A percentile compares a stretch with the other conserved stretches of the same genome.
Evolutionary conservation across 768 basidiomycete species (phyloP).

Genomic region (Naganishia vishniacii): DNA sequence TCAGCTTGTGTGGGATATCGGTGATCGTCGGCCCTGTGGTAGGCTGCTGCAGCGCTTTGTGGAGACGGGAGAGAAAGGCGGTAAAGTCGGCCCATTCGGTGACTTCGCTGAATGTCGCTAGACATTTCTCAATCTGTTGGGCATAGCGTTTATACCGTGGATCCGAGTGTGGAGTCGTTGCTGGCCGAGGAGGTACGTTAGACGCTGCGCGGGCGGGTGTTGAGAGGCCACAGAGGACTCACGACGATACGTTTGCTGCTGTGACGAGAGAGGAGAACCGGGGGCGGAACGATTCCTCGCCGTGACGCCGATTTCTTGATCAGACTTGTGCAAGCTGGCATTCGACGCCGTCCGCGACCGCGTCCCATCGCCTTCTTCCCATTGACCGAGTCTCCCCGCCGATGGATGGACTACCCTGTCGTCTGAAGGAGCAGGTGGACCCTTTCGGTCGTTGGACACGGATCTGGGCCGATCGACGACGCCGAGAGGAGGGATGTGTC

Average conservation of each 20-base stretch:
- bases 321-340: too few relatives aligned
- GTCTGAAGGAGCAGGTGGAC: background rate
- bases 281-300: too few relatives aligned
- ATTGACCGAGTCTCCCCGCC: too few relatives aligned
- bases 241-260: too few relatives aligned
- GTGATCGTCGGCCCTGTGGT: slow-evolving; percentile 58
- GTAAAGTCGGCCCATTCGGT: slow-evolving; percentile 99
- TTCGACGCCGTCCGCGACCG: too few relatives aligned
- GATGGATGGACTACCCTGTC: too few relatives aligned
- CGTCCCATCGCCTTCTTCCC: background rate
- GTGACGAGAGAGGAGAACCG: too few relatives aligned
- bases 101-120: slow-evolving; percentile 88
- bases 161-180: slow-evolving; percentile 53
- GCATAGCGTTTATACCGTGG: slow-evolving; percentile 92
- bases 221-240: too few relatives aligned
- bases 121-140: slow-evolving; percentile 83
- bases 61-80: slow-evolving; percentile 84
- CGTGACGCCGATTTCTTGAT: background rate
- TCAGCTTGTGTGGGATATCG: slow-evolving; percentile 88
- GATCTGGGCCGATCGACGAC: background rate
- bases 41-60: slow-evolving; percentile 71
- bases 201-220: too few relatives aligned
- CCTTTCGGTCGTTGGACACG: background rate
- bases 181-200: too few relatives aligned
- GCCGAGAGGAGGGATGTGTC: background rate